These are phyloP conservation scores for Raffaelea ambrosiae DNA, from an alignment of 2,329 filamentous ascomycete genomes.

Conservation along the genomic window DNA sequence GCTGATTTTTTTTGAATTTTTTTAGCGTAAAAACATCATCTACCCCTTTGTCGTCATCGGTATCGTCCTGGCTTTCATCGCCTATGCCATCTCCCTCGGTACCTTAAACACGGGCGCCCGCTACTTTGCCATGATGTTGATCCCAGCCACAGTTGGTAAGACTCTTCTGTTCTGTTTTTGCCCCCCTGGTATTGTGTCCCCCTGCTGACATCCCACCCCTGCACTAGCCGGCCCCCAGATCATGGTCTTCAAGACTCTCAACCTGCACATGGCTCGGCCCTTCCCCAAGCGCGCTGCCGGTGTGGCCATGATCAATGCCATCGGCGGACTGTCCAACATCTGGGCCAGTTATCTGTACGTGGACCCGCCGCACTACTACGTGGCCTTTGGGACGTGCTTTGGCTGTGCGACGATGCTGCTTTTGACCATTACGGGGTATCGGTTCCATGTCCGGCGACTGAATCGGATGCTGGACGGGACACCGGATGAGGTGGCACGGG, in stretches of 20 bases:
- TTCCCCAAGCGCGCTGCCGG: constrained; percentile 32
- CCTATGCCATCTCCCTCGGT: constrained; percentile 28
- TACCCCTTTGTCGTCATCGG: constrained; percentile 25
- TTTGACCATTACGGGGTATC: constrained; percentile 13
- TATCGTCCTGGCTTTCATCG: constrained; percentile 22
- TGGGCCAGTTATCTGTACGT: constrained; percentile 25
- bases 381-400: constrained; percentile 12
- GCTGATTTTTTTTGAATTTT: too few species aligned
- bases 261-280: constrained; percentile 24
- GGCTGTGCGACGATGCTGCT: constrained; percentile 13
- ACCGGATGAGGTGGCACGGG: constrained; percentile 11
- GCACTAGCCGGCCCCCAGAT: constrained; percentile 29
- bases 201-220: too few species aligned
- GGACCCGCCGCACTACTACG: constrained; percentile 12
- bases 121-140: constrained; percentile 32
- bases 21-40: constrained; percentile 23
- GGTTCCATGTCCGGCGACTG: constrained; percentile 11
- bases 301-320: constrained; percentile 28
- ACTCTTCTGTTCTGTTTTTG: neutral
- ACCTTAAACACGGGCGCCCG: constrained; percentile 27
- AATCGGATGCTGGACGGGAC: constrained; percentile 15
- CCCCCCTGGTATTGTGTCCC: constrained; percentile 14
- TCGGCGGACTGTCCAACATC: constrained; percentile 24
- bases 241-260: constrained; percentile 27
- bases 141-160: constrained; percentile 16